These are phyloP conservation scores for Trichoderma sp. DNA, from an alignment of 2,329 filamentous ascomycete species.

Conservation along the genomic window DNA sequence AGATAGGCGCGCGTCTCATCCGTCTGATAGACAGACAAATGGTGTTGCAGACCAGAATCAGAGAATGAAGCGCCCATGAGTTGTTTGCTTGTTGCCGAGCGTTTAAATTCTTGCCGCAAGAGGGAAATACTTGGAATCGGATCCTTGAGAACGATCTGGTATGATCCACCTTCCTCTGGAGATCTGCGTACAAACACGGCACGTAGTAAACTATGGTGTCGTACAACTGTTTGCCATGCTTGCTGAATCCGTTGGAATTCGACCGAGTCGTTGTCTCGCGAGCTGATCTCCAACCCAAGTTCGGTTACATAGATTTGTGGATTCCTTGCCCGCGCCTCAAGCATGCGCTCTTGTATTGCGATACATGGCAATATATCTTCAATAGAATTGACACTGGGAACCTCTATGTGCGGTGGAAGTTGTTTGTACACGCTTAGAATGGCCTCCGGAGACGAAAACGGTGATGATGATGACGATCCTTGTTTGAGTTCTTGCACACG, in stretches of 20 bases:
- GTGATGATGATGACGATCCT: background rate
- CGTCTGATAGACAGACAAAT: background rate
- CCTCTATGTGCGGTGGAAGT: background rate
- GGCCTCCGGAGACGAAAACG: background rate
- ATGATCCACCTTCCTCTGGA: background rate
- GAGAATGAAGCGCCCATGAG: background rate
- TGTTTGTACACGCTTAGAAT: background rate
- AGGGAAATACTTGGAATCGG: background rate
- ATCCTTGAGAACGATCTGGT: background rate
- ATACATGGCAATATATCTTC: background rate
- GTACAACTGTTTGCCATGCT: background rate
- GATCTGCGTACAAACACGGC: background rate
- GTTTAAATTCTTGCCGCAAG: background rate
- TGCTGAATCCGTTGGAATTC: background rate
- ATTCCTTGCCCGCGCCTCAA: background rate
- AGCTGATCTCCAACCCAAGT: background rate
- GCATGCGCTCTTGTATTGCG: background rate
- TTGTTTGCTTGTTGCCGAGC: background rate
- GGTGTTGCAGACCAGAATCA: background rate
- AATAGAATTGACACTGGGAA: background rate
- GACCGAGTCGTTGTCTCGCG: background rate
- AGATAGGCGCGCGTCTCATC: background rate
- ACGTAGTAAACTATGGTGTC: background rate
- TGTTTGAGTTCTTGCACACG: background rate
- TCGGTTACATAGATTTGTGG: background rate